phyloP scores from a whole-genome alignment of 2,329 filamentous ascomycete genomes.

The Zelopaecilomyces penicillatus region DNA sequence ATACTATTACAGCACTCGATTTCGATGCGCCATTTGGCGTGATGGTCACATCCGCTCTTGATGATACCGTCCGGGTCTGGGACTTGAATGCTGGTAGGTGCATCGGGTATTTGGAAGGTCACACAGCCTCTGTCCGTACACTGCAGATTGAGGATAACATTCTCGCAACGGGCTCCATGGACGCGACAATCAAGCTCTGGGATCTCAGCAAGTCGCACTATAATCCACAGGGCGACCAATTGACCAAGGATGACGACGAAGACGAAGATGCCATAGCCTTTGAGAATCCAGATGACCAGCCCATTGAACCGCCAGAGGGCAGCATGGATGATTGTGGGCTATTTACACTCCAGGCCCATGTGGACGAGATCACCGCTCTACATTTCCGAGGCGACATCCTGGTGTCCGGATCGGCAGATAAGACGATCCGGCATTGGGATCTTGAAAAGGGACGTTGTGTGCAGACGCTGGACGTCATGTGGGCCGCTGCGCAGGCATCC shows the following conservation, averaged over 20 bases:
- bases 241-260: constrained; percentile 45
- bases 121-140: constrained; percentile 86
- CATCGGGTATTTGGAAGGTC: constrained; percentile 84
- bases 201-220: constrained; percentile 86
- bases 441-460: constrained; percentile 94
- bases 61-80: constrained; percentile 94
- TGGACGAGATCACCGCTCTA: constrained; percentile 89
- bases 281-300: constrained; percentile 59
- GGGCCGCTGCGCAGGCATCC: constrained; percentile 88
- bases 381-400: constrained; percentile 84
- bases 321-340: constrained; percentile 85
- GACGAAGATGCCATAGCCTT: constrained; percentile 64
- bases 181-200: constrained; percentile 91
- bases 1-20: constrained; percentile 81
- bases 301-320: constrained; percentile 62
- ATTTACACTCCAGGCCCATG: constrained; percentile 81
- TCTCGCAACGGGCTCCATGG: constrained; percentile 86
- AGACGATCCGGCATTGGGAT: constrained; percentile 97
- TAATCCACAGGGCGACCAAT: constrained; percentile 56
- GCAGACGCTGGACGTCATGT: constrained; percentile 94
- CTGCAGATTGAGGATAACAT: constrained; percentile 95
- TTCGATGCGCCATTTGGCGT: constrained; percentile 97
- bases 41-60: constrained; percentile 82
- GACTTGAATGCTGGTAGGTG: constrained; percentile 89
- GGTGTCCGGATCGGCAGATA: constrained; percentile 93